Conservation (phyloP, 1,284 basidiomycete species). For the Paramarasmius palmivorus region DNA sequence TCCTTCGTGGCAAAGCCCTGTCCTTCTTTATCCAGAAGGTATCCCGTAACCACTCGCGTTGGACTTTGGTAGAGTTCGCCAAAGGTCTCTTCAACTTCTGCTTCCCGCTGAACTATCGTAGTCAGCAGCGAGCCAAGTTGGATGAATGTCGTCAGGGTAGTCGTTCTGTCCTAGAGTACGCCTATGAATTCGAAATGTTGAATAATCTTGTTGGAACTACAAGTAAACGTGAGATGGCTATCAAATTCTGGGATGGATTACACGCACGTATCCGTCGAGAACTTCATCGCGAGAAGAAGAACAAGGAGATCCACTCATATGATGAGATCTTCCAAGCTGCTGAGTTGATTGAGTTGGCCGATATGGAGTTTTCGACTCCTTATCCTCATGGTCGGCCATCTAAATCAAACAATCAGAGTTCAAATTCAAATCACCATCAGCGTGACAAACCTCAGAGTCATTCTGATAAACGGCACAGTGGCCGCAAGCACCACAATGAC, state of each 20-base stretch:
- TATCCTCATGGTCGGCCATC: too few relatives aligned
- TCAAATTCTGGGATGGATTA: constrained; percentile 12
- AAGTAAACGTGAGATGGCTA: constrained; percentile 2
- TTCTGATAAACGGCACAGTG: too few relatives aligned
- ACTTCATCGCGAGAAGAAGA: constrained; percentile 1
- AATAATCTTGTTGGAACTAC: constrained; percentile 1
- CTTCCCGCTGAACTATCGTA: constrained; percentile 6
- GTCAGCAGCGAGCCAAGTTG: constrained; percentile 4
- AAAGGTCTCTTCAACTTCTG: constrained; percentile 6
- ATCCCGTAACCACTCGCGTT: background rate
- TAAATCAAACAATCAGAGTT: too few relatives aligned
- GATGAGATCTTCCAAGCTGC: constrained; percentile 3
- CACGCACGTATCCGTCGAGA: background rate
- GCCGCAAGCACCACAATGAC: too few relatives aligned
- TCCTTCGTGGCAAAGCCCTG: background rate
- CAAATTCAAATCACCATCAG: too few relatives aligned
- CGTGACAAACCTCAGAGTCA: too few relatives aligned
- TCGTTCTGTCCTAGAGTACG: constrained; percentile 6
- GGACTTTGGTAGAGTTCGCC: background rate
- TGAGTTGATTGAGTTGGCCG: constrained; percentile 5
- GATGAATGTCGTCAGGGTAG: background rate
- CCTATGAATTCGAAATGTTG: constrained; percentile 2
- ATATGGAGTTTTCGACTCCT: constrained; percentile 5
- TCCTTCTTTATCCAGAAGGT: constrained; percentile 10
- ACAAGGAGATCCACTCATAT: constrained; percentile 5